Base-by-base conservation (phyloP, 2,329 filamentous ascomycete genomes). In the Botryotinia convoluta region DNA sequence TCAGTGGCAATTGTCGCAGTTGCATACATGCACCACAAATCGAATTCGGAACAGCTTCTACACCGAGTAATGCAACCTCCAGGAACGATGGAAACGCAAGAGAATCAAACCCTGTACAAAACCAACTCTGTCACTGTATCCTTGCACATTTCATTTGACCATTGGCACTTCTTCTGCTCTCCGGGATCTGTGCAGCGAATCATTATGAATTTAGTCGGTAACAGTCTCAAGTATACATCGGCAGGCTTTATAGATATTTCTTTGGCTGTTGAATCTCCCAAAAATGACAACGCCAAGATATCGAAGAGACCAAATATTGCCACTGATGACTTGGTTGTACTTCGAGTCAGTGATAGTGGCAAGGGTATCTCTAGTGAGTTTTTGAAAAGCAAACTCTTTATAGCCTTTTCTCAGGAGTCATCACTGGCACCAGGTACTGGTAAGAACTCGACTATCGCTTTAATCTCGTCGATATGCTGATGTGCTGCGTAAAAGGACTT, bases 351-450 rank as follows among this genome's bases (percentile, higher is more conserved):
- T 0, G 90, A 92, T 77, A 89, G 88, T 3, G 90, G 90, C 2
- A 86, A 87, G 73, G 90, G 90, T 18, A 91, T 92, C 74, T 88
- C 87, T 0, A 83, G 86, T 37, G 86, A 90, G 14, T 91, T 89
- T 75, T 82, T 90, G 65, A 84, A 86, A n/a, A 86, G 86, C 10
- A 85, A 86, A 22, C 81, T 91, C 0, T 91, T 89, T 75, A 86
- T 86, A 0, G 87, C 89, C 0, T 91, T 91, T 75, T 82, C 84
- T 0, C 90, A 92, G 75, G 90, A 91, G 77, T 86, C 90, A 65
- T 83, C 85, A 0, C 81, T 92, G 37, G 85, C 87, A 2, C 85
- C 86, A 4, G 89, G 89, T 0, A 88, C 87, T 1, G 89, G 89
- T 75, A 65, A 61, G 64, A 45, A 62, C 32, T 26, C 29, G 16